Conservation (phyloP, 2,329 filamentous ascomycete species). For the Parasarocladium wereldwijsianum region DNA sequence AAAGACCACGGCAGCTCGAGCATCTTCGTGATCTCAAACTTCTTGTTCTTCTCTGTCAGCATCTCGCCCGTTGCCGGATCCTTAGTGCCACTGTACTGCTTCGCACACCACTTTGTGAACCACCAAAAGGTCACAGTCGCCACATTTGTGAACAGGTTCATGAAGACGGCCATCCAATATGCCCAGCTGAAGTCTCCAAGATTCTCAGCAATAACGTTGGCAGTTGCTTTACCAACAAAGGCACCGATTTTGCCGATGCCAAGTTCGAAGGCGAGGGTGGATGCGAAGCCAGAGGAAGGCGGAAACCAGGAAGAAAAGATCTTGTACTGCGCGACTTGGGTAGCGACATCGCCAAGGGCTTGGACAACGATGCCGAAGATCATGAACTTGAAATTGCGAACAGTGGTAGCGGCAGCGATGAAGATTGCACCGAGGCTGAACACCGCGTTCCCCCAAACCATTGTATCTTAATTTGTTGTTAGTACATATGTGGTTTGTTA, state of each 20-base stretch:
- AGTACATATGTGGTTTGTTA: not conserved
- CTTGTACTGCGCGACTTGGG: conserved; percentile 46
- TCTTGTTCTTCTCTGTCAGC: conserved; percentile 40
- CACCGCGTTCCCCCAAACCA: conserved; percentile 40
- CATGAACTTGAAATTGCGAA: conserved; percentile 44
- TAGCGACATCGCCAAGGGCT: conserved; percentile 44
- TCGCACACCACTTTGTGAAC: conserved; percentile 34
- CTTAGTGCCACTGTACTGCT: conserved; percentile 24
- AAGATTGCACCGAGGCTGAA: conserved; percentile 41
- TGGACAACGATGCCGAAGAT: conserved; percentile 36
- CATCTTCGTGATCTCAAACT: conserved; percentile 35
- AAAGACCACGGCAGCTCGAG: conserved; percentile 41
- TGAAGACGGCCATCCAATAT: conserved; percentile 43
- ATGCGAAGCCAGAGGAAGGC: conserved; percentile 42
- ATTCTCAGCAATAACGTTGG: conserved; percentile 38
- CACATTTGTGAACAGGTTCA: conserved; percentile 46
- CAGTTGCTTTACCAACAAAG: conserved; percentile 41
- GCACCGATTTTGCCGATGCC: conserved; percentile 42
- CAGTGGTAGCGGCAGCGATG: conserved; percentile 36
- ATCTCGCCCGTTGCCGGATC: conserved; percentile 41
- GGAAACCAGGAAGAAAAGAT: conserved; percentile 48
- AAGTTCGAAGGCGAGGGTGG: conserved; percentile 41
- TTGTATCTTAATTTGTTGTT: conserved; percentile 20
- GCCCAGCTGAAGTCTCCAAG: conserved; percentile 41
- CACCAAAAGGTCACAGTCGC: conserved; percentile 34